Percentiles rank a stretch among this genome's conserved stretches.
phyloP scores from a whole-genome alignment of 106 monocot species.

The Dendrobium nobile region DNA sequence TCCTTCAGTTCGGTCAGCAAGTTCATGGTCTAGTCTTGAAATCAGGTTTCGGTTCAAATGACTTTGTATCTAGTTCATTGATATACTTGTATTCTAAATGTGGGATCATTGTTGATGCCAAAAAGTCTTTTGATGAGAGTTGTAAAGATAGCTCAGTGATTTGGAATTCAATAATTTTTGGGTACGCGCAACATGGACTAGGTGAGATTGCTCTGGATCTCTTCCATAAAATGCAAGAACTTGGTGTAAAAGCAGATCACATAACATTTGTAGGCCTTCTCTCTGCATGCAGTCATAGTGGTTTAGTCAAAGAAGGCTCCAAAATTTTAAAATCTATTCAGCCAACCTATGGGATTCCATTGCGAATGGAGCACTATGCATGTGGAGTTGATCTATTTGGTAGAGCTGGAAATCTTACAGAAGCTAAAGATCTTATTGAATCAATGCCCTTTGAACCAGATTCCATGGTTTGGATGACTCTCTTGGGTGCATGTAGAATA shows the following conservation, averaged over 20 bases:
- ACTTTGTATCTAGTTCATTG: slow-evolving; percentile 69
- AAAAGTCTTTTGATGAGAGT: slow-evolving; percentile 47
- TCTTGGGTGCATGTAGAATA: slow-evolving; percentile 65
- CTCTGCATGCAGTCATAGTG: slow-evolving; percentile 74
- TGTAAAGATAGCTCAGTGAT: slow-evolving; percentile 43
- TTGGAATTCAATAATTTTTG: slow-evolving; percentile 82
- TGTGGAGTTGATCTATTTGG: slow-evolving; percentile 84
- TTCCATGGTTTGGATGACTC: slow-evolving; percentile 65
- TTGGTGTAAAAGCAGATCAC: slow-evolving; percentile 49
- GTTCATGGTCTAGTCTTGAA: slow-evolving; percentile 40
- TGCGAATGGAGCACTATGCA: slow-evolving; percentile 86
- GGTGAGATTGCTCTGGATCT: slow-evolving; percentile 39
- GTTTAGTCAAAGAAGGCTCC: slow-evolving; percentile 53
- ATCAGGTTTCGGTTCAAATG: slow-evolving; percentile 42
- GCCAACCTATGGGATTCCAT: slow-evolving; percentile 30
- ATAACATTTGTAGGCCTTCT: slow-evolving; percentile 76
- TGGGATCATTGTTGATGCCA: slow-evolving; percentile 52
- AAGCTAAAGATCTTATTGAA: slow-evolving; percentile 40
- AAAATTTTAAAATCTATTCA: slow-evolving; percentile 42
- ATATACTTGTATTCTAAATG: slow-evolving; percentile 77
- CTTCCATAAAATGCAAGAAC: slow-evolving; percentile 55
- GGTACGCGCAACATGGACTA: slow-evolving; percentile 63
- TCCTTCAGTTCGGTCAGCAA: slow-evolving; percentile 58
- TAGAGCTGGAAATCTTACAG: slow-evolving; percentile 52
- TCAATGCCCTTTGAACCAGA: slow-evolving; percentile 77